These are phyloP conservation scores for Turnera subulata DNA, from an alignment of 345 rosid genomes.

Conservation along the genomic window DNA sequence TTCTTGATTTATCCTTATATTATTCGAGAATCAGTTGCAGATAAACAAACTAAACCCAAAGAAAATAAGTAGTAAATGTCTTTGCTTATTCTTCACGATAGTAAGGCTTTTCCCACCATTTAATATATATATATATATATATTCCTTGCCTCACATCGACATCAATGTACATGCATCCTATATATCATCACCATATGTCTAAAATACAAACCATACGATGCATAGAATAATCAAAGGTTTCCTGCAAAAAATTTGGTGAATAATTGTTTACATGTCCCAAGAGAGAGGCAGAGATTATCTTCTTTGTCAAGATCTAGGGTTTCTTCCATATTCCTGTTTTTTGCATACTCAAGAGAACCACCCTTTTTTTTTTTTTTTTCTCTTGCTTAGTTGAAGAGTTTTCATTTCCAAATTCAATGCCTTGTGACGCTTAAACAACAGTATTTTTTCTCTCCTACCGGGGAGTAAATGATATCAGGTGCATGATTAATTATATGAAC, in stretches of 20 bases:
- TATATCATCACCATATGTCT: background rate
- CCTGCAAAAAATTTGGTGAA: conserved; percentile 28
- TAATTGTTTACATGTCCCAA: conserved; percentile 37
- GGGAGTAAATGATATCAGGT: conserved; percentile 13
- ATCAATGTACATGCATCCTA: too few relatives aligned
- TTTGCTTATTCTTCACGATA: too few relatives aligned
- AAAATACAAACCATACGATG: background rate
- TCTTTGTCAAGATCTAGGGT: conserved; percentile 49
- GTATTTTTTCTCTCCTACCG: conserved; percentile 15
- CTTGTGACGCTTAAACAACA: conserved; percentile 20
- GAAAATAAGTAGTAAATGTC: too few relatives aligned
- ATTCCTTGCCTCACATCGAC: too few relatives aligned
- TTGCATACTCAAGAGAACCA: conserved; percentile 16
- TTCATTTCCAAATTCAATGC: conserved; percentile 12
- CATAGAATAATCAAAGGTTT: background rate
- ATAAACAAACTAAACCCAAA: too few relatives aligned
- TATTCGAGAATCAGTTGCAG: too few relatives aligned
- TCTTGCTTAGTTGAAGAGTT: conserved; percentile 3
- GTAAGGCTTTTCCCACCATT: too few relatives aligned
- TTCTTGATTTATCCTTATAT: too few relatives aligned
- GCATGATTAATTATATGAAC: conserved; percentile 2
- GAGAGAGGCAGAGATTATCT: conserved; percentile 21
- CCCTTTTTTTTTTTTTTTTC: conserved; percentile 8
- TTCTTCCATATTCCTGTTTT: conserved; percentile 15
- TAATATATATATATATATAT: too few relatives aligned